Conservation (phyloP, 768 basidiomycete species). For the Tricholoma sp. region DNA sequence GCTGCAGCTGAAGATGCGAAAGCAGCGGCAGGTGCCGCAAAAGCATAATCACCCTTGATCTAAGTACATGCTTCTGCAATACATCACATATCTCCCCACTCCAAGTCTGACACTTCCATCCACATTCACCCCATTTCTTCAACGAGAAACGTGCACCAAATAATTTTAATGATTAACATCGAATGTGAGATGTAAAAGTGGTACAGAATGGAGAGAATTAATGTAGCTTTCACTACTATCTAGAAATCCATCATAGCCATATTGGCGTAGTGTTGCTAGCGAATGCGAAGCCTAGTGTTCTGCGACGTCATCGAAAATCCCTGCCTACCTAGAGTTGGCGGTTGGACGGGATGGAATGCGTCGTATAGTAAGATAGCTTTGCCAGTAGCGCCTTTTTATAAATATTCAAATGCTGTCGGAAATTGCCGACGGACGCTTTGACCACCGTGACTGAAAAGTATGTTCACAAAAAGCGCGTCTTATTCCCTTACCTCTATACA, state of each 20-base stretch:
- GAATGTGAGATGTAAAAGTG: neutral
- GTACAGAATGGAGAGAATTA: neutral
- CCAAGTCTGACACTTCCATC: neutral
- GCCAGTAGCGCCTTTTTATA: neutral
- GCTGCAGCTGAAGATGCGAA: slow-evolving; percentile 89
- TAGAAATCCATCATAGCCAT: slow-evolving; percentile 66
- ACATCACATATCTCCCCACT: slow-evolving; percentile 9
- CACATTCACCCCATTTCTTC: no score
- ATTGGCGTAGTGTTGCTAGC: slow-evolving; percentile 66
- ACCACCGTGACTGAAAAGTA: no score
- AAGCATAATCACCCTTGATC: slow-evolving; percentile 37
- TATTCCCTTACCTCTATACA: no score
- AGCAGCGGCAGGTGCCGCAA: slow-evolving; percentile 45
- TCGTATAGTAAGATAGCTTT: slow-evolving; percentile 2
- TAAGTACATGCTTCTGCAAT: slow-evolving; percentile 15
- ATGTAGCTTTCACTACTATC: slow-evolving; percentile 71
- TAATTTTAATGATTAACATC: no score
- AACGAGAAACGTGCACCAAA: neutral
- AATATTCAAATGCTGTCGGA: neutral
- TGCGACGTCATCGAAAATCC: slow-evolving; percentile 39
- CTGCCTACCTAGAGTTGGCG: slow-evolving; percentile 25
- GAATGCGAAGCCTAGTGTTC: slow-evolving; percentile 59
- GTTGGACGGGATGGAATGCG: slow-evolving; percentile 19
- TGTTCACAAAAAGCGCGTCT: no score
- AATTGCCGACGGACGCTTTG: neutral